These are phyloP conservation scores for Pulveroboletus frians DNA, from an alignment of 768 basidiomycete species.

Conservation along the genomic window DNA sequence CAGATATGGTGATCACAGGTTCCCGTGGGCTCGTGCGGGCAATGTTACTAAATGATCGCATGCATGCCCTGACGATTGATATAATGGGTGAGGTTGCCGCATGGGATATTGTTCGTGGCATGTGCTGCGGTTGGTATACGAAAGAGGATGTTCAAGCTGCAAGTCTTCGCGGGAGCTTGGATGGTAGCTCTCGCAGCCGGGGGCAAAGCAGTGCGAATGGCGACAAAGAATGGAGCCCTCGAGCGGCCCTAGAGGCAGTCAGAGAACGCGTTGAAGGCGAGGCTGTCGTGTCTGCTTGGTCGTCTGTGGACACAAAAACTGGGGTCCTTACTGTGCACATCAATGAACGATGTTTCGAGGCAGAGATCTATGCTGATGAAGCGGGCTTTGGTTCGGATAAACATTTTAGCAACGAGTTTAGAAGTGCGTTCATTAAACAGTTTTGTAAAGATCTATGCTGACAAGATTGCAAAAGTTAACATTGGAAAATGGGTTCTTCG, in stretches of 20 bases:
- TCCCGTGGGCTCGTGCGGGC: constrained; percentile 79
- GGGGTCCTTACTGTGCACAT: constrained; percentile 86
- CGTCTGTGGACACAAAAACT: constrained; percentile 81
- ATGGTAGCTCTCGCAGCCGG: constrained; percentile 30
- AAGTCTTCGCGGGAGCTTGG: constrained; percentile 44
- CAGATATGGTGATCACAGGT: constrained; percentile 71
- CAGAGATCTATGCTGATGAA: constrained; percentile 93
- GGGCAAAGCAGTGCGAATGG: constrained; percentile 31
- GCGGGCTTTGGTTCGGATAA: constrained; percentile 62
- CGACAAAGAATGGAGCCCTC: constrained; percentile 56
- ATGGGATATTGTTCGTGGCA: constrained; percentile 84
- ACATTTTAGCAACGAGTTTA: constrained; percentile 69
- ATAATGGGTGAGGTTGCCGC: constrained; percentile 83
- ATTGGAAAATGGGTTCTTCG: constrained; percentile 87
- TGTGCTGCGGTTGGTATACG: constrained; percentile 67
- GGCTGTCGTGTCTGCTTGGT: constrained; percentile 81
- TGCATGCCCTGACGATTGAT: constrained; percentile 88
- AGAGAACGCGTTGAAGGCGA: constrained; percentile 93
- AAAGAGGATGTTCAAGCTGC: constrained; percentile 62
- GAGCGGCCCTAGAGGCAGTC: constrained; percentile 84
- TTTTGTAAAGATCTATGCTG: constrained; percentile 4
- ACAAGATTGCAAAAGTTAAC: constrained; percentile 55
- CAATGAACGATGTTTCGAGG: constrained; percentile 85
- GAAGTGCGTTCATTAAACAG: constrained; percentile 49
- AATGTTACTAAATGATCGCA: constrained; percentile 77